phyloP scores from a whole-genome alignment of 306 rosid genomes.

The Clitoria ternatea region DNA sequence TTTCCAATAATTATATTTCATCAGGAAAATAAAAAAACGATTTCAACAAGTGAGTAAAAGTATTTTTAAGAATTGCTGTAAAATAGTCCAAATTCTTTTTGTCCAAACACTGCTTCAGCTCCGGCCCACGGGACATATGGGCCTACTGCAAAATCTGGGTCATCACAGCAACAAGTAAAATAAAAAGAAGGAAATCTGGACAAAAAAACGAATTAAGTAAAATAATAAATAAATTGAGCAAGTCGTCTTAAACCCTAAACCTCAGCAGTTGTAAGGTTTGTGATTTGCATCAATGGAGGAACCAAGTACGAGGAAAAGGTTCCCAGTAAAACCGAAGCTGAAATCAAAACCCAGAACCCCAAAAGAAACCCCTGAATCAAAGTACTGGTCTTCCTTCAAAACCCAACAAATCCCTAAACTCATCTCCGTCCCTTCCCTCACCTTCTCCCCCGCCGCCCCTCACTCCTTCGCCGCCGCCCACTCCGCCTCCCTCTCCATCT shows the following conservation, averaged over 20 bases:
- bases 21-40: too few relatives aligned
- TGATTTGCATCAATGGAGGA: constrained; percentile 54
- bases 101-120: too few relatives aligned
- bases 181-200: too few relatives aligned
- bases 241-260: constrained; percentile 34
- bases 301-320: constrained; percentile 22
- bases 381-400: constrained; percentile 87
- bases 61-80: too few relatives aligned
- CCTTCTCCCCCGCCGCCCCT: constrained; percentile 62
- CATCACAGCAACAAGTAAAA: too few relatives aligned
- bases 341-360: constrained; percentile 62
- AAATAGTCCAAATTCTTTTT: too few relatives aligned
- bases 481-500: constrained; percentile 61
- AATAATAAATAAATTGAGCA: too few relatives aligned
- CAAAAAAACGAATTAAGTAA: too few relatives aligned
- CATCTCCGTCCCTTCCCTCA: constrained; percentile 52
- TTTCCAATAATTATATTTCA: too few relatives aligned
- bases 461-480: constrained; percentile 61
- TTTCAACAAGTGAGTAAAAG: too few relatives aligned
- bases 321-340: constrained; percentile 64
- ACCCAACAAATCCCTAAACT: constrained; percentile 53
- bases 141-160: too few relatives aligned
- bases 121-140: too few relatives aligned
- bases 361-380: constrained; percentile 62
- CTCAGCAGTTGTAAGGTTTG: neutral